phyloP scores from a whole-genome alignment of 257 asterid species.

The Solanum medicagineum region DNA sequence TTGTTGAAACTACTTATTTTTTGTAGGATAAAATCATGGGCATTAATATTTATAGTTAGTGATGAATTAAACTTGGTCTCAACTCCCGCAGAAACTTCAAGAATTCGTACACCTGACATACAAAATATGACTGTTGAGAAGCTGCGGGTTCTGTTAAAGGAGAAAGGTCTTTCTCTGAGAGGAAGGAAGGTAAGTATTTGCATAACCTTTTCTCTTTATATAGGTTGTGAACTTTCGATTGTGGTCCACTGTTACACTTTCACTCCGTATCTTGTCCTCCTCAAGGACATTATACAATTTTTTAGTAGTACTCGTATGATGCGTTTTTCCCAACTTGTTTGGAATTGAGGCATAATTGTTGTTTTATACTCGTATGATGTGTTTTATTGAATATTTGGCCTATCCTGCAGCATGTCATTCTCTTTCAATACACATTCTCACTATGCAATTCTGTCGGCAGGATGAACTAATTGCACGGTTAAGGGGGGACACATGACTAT shows the following conservation, averaged over 20 bases:
- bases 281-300: background rate
- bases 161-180: constrained; percentile 50
- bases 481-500: constrained; percentile 21
- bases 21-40: background rate
- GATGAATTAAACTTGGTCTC: background rate
- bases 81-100: constrained; percentile 21
- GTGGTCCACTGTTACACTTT: background rate
- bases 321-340: background rate
- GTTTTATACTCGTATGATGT: background rate
- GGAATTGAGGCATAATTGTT: background rate
- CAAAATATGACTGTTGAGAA: constrained; percentile 61
- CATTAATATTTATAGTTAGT: background rate
- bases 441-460: constrained; percentile 18
- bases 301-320: background rate
- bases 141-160: constrained; percentile 56
- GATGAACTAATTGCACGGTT: constrained; percentile 60
- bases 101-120: constrained; percentile 21
- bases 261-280: background rate
- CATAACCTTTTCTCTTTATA: background rate
- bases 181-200: constrained; percentile 64
- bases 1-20: background rate
- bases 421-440: background rate
- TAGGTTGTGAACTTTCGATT: background rate
- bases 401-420: background rate
- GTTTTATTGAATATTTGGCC: background rate